These are phyloP conservation scores for Metschnikowia continentalis DNA, from an alignment of 805 yeast genomes.

Conservation along the genomic window DNA sequence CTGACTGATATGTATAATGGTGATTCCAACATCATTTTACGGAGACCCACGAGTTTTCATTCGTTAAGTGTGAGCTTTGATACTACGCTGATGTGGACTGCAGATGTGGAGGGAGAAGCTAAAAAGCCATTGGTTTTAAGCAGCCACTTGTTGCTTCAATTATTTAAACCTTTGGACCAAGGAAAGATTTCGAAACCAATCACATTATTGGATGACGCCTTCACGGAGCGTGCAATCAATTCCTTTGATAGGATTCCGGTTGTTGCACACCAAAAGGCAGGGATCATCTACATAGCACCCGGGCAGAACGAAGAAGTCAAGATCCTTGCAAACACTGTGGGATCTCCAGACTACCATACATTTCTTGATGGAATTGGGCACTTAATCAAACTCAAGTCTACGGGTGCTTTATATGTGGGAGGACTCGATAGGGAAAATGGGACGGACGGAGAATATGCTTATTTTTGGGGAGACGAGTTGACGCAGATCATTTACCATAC, in stretches of 20 bases:
- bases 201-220: constrained; percentile 47
- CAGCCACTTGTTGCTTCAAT: constrained; percentile 49
- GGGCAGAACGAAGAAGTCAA: constrained; percentile 61
- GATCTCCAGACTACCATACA: constrained; percentile 58
- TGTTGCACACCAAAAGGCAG: constrained; percentile 74
- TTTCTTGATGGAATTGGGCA: constrained; percentile 60
- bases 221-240: constrained; percentile 47
- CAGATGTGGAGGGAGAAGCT: constrained; percentile 5
- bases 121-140: constrained; percentile 22
- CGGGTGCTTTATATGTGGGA: constrained; percentile 56
- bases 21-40: constrained; percentile 43
- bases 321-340: constrained; percentile 58
- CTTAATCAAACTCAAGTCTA: constrained; percentile 51
- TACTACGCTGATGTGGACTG: not conserved
- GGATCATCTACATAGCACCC: constrained; percentile 69
- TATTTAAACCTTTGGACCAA: constrained; percentile 41
- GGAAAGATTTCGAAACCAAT: constrained; percentile 38
- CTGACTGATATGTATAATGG: constrained; percentile 53
- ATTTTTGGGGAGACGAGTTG: constrained; percentile 67
- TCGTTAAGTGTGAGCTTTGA: constrained; percentile 31
- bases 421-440: constrained; percentile 72
- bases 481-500: constrained; percentile 74
- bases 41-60: constrained; percentile 57
- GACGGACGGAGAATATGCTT: constrained; percentile 70
- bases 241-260: constrained; percentile 73